Base-by-base conservation (phyloP, 257 asterid genomes). In the Oldenlandia corymbosa region DNA sequence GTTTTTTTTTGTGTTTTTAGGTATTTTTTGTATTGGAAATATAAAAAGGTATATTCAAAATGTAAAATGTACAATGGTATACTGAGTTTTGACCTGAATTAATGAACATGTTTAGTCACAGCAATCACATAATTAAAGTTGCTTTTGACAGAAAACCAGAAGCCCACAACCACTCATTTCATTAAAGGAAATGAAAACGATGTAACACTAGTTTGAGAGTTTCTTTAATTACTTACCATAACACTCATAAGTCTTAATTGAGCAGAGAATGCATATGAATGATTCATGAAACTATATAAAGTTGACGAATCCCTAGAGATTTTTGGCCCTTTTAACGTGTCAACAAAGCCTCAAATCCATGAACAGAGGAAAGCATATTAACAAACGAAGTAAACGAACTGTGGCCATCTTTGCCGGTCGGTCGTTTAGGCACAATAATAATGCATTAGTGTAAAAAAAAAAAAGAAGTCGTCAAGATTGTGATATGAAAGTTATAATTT, bases 331-430 rank as follows among this genome's bases (percentile, higher is more conserved):
- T 49, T 49, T 20, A 47, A 66, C 13, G 34, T 54, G 11, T 54
- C n/a, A n/a, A 39, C 42, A 27, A 53, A 27, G 32, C 43, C 62
- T 39, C 54, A 26, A 59, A 65, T 53, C 43, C 26, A 23, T 26
- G n/a, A 37, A 53, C 45, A 36, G 52, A 54, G 42, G 54, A 53
- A 27, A 53, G 62, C 30, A 34, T 18, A 50, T 14, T 24, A 26
- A 8, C 32, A 30, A n/a, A n/a, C n/a, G n/a, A n/a, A n/a, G n/a
- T n/a, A n/a, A 34, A 16, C 28, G 21, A 64, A 49, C 11, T 27
- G 28, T 64, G 59, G 28, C 20, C 68, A 32, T 21, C 68, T 21
- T 49, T 64, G 48, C 16, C 48, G 21, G 60, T 49, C 59, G 59
- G 49, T 23, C 59, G 23, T 21, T 20, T 34, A 32, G 17, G n/a